These are phyloP conservation scores for Triticum timopheevii DNA, from an alignment of 176 grass and related monocot genomes.

Conservation along the genomic window DNA sequence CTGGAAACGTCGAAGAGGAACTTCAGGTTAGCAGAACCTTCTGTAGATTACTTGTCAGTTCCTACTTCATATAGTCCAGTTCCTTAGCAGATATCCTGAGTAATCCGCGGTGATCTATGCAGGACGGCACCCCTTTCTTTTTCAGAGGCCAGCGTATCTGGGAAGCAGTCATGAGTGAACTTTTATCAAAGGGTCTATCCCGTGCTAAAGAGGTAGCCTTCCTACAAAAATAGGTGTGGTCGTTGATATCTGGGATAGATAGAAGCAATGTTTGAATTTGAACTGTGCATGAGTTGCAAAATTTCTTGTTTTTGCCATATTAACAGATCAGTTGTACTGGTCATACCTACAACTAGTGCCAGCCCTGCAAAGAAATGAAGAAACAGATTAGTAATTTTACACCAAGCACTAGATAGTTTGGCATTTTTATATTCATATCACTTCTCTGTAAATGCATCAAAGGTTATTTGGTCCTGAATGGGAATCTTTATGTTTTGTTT, in stretches of 20 bases:
- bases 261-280: not conserved
- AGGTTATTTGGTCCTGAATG: not conserved
- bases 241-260: not conserved
- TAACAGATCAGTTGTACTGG: not conserved
- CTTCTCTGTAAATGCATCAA: not conserved
- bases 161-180: constrained; percentile 59
- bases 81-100: not conserved
- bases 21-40: constrained; percentile 25
- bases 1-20: constrained; percentile 60
- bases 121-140: constrained; percentile 57
- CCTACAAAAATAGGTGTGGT: not conserved
- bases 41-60: not conserved
- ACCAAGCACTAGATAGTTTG: too few species aligned
- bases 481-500: not conserved
- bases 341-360: not conserved
- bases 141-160: constrained; percentile 80
- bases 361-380: not conserved
- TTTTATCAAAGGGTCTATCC: constrained; percentile 57
- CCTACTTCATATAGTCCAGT: not conserved
- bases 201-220: constrained; percentile 65
- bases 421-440: not conserved
- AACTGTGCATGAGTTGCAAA: not conserved
- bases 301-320: not conserved
- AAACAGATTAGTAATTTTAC: not conserved
- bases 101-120: not conserved